phyloP scores from a whole-genome alignment of 2,329 filamentous ascomycete species.

The Exophiala viscosa region DNA sequence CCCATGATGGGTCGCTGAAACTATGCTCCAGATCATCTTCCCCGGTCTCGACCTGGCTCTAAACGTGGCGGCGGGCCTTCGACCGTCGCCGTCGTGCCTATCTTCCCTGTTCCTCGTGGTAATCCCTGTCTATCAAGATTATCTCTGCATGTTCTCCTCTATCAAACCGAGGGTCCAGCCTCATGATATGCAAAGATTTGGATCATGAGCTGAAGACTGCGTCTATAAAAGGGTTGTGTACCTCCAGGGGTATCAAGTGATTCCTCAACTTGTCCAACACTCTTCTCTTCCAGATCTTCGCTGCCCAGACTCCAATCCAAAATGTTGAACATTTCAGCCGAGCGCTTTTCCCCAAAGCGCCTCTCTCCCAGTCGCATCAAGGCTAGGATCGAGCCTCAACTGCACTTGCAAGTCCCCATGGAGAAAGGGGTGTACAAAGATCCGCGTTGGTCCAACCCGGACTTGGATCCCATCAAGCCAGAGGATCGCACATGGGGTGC shows the following conservation, averaged over 20 bases:
- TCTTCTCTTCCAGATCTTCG: neutral
- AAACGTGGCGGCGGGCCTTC: conserved; percentile 12
- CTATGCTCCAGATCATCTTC: conserved; percentile 9
- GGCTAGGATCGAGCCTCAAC: conserved; percentile 37
- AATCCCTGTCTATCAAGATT: conserved; percentile 14
- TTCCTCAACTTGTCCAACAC: conserved; percentile 2
- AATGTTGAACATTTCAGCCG: conserved; percentile 17
- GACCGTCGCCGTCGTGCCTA: conserved; percentile 14
- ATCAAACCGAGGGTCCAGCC: conserved; percentile 14
- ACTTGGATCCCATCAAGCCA: conserved; percentile 39
- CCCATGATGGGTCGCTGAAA: conserved; percentile 1
- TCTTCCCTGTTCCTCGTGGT: conserved; percentile 19
- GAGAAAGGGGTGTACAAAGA: conserved; percentile 40
- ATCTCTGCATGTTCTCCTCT: conserved; percentile 11
- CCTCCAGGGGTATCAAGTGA: neutral
- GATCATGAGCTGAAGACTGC: conserved; percentile 1
- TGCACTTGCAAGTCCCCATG: conserved; percentile 38
- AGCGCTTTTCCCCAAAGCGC: conserved; percentile 22
- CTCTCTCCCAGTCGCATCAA: conserved; percentile 34
- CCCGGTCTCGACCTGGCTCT: conserved; percentile 1
- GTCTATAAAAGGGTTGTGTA: conserved; percentile 17
- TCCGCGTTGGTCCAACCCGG: conserved; percentile 48
- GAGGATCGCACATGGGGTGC: conserved; percentile 46
- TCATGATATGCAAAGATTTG: neutral
- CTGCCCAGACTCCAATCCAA: neutral